A percentile compares a stretch with the other conserved stretches of the same genome.
phyloP scores from a whole-genome alignment of 495 filamentous ascomycete genomes.

The Staphylotrichum longicolle region DNA sequence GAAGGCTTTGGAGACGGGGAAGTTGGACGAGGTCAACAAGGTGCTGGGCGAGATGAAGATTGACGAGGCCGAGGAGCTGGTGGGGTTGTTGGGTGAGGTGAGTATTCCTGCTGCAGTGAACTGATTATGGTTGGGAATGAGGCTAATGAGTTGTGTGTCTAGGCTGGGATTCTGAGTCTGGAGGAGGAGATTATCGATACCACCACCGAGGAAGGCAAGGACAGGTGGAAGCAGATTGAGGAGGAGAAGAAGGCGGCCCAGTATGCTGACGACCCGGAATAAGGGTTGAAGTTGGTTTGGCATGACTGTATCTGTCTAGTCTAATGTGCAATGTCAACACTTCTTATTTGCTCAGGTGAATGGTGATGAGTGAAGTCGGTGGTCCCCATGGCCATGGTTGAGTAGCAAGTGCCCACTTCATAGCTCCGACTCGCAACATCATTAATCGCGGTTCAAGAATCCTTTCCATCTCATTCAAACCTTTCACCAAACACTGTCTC shows the following conservation, averaged over 20 bases:
- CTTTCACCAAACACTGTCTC: background rate
- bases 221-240: constrained; percentile 76
- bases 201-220: constrained; percentile 85
- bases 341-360: background rate
- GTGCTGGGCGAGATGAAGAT: constrained; percentile 89
- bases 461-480: background rate
- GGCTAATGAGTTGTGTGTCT: constrained; percentile 10
- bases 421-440: no score
- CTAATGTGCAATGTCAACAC: background rate
- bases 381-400: no score
- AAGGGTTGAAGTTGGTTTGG: background rate
- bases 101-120: constrained; percentile 20
- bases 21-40: constrained; percentile 90
- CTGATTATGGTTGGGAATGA: background rate
- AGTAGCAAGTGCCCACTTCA: no score
- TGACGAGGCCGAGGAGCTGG: constrained; percentile 86
- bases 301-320: background rate
- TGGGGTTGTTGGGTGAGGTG: constrained; percentile 76
- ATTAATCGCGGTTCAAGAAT: no score
- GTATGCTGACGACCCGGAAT: constrained; percentile 31
- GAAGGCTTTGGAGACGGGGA: constrained; percentile 73
- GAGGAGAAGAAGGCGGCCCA: constrained; percentile 44
- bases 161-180: constrained; percentile 85
- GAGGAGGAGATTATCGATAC: constrained; percentile 93
- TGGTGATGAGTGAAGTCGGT: background rate